Base-by-base conservation (phyloP, 2,329 filamentous ascomycete species). In the Gnomoniopsis smithogilvyi region DNA sequence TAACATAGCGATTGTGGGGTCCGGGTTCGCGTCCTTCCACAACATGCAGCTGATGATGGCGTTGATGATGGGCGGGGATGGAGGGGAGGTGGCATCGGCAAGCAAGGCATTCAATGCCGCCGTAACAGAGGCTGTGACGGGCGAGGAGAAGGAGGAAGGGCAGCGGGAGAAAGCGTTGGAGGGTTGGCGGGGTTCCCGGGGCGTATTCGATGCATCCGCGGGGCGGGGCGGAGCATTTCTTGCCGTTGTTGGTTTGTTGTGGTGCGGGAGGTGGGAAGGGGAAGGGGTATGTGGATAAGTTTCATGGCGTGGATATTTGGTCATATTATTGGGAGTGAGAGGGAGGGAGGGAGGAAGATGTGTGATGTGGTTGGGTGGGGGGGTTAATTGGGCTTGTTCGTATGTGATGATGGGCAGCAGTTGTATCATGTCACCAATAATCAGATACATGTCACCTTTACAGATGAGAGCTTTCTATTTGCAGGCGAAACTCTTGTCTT, bases 1-100 rank as follows among this genome's bases (percentile, higher is more conserved):
- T 30, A 82, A 82, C 69, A 73, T 86, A n/a, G 83, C 83, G 64
- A 76, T 86, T 57, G 65, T 86, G 45, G 83, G 83, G n/a, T 84
- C 81, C 0, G 83, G 83, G 24, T 85, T 85, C 64, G 81, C 83
- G 1, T 81, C 79, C 2, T 74, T 85, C 58, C 83, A 86, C 68
- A 85, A 85, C 67, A 65, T 85, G 10, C 69, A 73, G 24, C 64
- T 74, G 33, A 79, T 85, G 76, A 74, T 78, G 30, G 57, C 64
- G 47, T 64, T 78, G 26, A 59, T 54, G 56, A 30, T 30, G 15
- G 15, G n/a, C 15, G 41, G 41, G 6, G 41, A 21, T 17, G 7
- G n/a, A 50, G 64, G 65, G 17, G 59, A 64, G 30, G 67, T 77
- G 55, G 66, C 60, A 45, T 56, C 51, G 6, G 58, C 67, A 17